Evolutionary conservation across 352 stramenopile genomes (phyloP).

Genomic region (Globisporangium abappressorium): DNA sequence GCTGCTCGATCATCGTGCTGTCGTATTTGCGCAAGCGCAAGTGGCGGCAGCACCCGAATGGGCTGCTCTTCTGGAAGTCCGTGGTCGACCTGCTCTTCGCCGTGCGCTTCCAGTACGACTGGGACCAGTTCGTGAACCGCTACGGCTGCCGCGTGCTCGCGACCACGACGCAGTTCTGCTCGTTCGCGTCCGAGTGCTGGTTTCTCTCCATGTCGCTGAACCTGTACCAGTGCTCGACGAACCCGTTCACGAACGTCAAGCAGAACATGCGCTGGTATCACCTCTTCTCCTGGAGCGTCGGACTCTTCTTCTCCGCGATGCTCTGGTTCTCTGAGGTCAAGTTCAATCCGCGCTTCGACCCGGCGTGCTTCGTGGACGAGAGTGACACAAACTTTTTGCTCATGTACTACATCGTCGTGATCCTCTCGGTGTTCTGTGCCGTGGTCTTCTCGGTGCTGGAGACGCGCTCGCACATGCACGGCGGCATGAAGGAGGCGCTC

Average conservation of each 20-base stretch:
- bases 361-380: constrained; percentile 74
- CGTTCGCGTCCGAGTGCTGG: constrained; percentile 83
- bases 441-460: constrained; percentile 66
- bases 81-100: constrained; percentile 73
- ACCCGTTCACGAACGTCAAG: constrained; percentile 85
- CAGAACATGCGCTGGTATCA: constrained; percentile 73
- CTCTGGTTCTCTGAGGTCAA: constrained; percentile 55
- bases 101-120: constrained; percentile 68
- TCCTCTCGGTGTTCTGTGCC: constrained; percentile 63
- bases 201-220: constrained; percentile 87
- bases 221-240: constrained; percentile 81
- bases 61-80: constrained; percentile 81
- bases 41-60: constrained; percentile 78
- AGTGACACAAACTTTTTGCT: constrained; percentile 55
- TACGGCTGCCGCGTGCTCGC: constrained; percentile 53
- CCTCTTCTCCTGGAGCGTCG: constrained; percentile 67
- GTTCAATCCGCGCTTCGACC: constrained; percentile 48
- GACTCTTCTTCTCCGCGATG: constrained; percentile 41
- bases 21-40: constrained; percentile 64
- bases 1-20: constrained; percentile 69
- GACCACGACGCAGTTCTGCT: constrained; percentile 71
- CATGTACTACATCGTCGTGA: constrained; percentile 76
- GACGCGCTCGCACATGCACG: constrained; percentile 64
- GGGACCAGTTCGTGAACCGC: constrained; percentile 51
- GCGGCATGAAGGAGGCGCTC: constrained; percentile 75